These are phyloP conservation scores for Penicillium sumatraense DNA, from an alignment of 2,329 filamentous ascomycete species.

Conservation along the genomic window DNA sequence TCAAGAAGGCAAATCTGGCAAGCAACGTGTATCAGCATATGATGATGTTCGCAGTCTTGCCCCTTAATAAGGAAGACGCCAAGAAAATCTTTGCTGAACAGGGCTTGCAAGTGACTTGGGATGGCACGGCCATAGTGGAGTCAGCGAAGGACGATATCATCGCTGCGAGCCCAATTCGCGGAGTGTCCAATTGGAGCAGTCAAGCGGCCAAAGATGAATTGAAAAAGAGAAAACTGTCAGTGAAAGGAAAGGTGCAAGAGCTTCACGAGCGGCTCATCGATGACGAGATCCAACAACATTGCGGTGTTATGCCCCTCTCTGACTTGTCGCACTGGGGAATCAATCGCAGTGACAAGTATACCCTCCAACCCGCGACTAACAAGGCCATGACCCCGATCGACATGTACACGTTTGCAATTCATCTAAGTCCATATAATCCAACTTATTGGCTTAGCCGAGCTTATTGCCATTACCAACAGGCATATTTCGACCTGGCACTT, in stretches of 20 bases:
- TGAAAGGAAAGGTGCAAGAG: conserved; percentile 10
- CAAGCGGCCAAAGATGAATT: conserved; percentile 15
- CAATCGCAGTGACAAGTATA: conserved; percentile 14
- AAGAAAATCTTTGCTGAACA: conserved; percentile 6
- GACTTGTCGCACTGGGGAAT: conserved; percentile 35
- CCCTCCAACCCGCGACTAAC: conserved; percentile 21
- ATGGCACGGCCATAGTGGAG: conserved; percentile 1
- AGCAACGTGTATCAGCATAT: conserved; percentile 39
- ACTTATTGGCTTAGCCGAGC: conserved; percentile 43
- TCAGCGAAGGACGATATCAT: neutral
- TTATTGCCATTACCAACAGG: conserved; percentile 39
- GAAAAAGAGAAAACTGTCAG: conserved; percentile 14
- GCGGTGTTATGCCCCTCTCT: conserved; percentile 28
- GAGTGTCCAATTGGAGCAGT: conserved; percentile 6
- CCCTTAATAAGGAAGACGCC: conserved; percentile 19
- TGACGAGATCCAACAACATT: conserved; percentile 21
- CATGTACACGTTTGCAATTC: conserved; percentile 43
- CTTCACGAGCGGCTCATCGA: conserved; percentile 28
- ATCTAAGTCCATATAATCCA: conserved; percentile 42
- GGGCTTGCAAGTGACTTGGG: conserved; percentile 12
- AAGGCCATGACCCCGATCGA: conserved; percentile 27
- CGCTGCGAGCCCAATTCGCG: neutral
- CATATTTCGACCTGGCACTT: conserved; percentile 41
- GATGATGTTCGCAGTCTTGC: conserved; percentile 25
- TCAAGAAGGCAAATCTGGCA: conserved; percentile 26